Evolutionary conservation across 2,329 filamentous ascomycete genomes (phyloP).

Genomic region (Akanthomyces uredinophilus): DNA sequence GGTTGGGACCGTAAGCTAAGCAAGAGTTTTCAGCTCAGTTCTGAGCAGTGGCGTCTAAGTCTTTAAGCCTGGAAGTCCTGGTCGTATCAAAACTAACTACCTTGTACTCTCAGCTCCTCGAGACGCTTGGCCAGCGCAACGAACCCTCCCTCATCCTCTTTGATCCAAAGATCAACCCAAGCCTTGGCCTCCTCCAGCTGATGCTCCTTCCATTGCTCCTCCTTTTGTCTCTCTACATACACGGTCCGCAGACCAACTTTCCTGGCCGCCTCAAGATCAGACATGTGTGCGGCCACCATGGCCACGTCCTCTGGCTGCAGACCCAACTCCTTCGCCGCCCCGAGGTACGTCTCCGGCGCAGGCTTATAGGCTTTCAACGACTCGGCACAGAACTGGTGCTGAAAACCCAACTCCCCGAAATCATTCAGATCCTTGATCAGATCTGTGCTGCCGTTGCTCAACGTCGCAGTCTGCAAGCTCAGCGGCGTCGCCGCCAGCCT

Average conservation of each 20-base stretch:
- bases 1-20: too few species aligned
- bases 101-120: conserved; percentile 17
- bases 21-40: too few species aligned
- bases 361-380: conserved; percentile 75
- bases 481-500: conserved; percentile 37
- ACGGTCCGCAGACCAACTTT: conserved; percentile 61
- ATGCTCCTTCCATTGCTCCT: conserved; percentile 57
- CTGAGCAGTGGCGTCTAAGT: too few species aligned
- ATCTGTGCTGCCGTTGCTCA: conserved; percentile 68
- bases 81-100: background rate
- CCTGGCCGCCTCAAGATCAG: conserved; percentile 63
- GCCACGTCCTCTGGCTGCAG: conserved; percentile 57
- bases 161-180: conserved; percentile 37
- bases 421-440: conserved; percentile 61
- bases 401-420: conserved; percentile 57
- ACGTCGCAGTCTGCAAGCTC: conserved; percentile 53
- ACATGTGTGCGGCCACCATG: conserved; percentile 73
- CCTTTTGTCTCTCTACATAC: conserved; percentile 63
- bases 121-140: conserved; percentile 26
- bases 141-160: conserved; percentile 28
- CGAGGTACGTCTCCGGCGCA: conserved; percentile 59
- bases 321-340: conserved; percentile 56
- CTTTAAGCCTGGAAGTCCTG: too few species aligned
- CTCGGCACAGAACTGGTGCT: conserved; percentile 59
- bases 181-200: conserved; percentile 45